These are phyloP conservation scores for Nymphaea thermarum DNA, from an alignment of 164 flowering plant genomes.

Conservation along the genomic window DNA sequence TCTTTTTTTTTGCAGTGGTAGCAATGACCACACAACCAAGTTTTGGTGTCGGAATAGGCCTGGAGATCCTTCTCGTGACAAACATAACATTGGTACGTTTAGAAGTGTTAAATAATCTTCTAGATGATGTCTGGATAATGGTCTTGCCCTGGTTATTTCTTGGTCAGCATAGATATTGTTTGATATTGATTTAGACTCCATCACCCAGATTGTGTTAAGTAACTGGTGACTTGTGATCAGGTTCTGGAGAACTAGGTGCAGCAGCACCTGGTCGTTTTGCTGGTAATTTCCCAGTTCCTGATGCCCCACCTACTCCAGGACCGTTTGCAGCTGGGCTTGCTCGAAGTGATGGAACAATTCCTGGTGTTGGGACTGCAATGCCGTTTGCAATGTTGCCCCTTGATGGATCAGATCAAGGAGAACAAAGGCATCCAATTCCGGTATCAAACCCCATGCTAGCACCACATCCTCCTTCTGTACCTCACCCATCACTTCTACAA, in stretches of 20 bases:
- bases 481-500: slow-evolving; percentile 75
- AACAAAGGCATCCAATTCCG: slow-evolving; percentile 50
- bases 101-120: slow-evolving; percentile 23
- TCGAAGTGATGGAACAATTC: slow-evolving; percentile 94
- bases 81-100: slow-evolving; percentile 49
- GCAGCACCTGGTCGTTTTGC: slow-evolving; percentile 46
- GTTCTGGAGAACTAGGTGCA: slow-evolving; percentile 76
- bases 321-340: slow-evolving; percentile 63
- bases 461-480: slow-evolving; percentile 97
- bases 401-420: slow-evolving; percentile 67
- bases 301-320: slow-evolving; percentile 74
- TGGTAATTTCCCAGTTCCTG: slow-evolving; percentile 51
- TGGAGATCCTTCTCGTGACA: slow-evolving; percentile 84
- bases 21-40: slow-evolving; percentile 90
- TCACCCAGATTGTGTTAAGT: no score
- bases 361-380: slow-evolving; percentile 95
- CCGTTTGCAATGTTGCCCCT: slow-evolving; percentile 57
- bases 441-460: slow-evolving; percentile 56
- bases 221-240: slow-evolving; percentile 16
- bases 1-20: slow-evolving; percentile 63
- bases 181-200: neutral
- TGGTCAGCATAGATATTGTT: neutral
- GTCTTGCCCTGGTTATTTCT: neutral
- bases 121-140: neutral
- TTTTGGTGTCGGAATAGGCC: slow-evolving; percentile 99